These are phyloP conservation scores for Dendrobium huoshanense DNA, from an alignment of 106 monocot species.

Conservation along the genomic window DNA sequence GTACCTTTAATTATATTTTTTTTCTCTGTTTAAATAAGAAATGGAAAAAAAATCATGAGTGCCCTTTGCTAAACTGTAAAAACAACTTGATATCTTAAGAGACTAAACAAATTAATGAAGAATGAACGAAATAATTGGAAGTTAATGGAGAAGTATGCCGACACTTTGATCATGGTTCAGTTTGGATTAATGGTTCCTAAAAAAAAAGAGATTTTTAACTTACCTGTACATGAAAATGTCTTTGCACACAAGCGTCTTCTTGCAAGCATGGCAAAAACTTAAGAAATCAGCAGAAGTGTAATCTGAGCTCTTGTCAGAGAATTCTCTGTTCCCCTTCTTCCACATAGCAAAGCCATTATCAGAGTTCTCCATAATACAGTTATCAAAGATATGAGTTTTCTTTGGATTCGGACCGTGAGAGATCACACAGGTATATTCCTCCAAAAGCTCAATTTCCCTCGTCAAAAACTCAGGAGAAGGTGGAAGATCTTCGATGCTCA, in stretches of 20 bases:
- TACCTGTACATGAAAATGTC: slow-evolving; percentile 71
- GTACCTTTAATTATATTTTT: too few relatives aligned
- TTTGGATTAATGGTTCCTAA: too few relatives aligned
- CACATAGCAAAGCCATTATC: slow-evolving; percentile 16
- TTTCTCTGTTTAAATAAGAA: too few relatives aligned
- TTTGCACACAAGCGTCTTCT: slow-evolving; percentile 50
- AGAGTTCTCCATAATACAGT: slow-evolving; percentile 49
- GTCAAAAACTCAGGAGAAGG: slow-evolving; percentile 6
- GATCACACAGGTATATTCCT: slow-evolving; percentile 81
- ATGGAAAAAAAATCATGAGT: too few relatives aligned
- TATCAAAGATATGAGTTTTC: slow-evolving; percentile 64
- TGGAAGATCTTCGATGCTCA: not conserved
- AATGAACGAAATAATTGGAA: too few relatives aligned
- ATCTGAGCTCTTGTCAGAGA: not conserved
- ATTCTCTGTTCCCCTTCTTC: slow-evolving; percentile 10
- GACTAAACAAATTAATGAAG: too few relatives aligned
- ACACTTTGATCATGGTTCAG: too few relatives aligned
- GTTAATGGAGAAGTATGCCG: too few relatives aligned
- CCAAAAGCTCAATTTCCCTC: slow-evolving; percentile 54
- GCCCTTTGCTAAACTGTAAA: too few relatives aligned
- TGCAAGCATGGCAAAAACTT: slow-evolving; percentile 60
- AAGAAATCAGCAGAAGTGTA: slow-evolving; percentile 31
- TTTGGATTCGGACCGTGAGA: slow-evolving; percentile 60
- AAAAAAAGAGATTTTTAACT: too few relatives aligned
- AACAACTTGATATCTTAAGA: too few relatives aligned